Percentiles rank a stretch among this genome's conserved stretches.
These are phyloP conservation scores for Tuctoria greenei DNA, from an alignment of 176 grass and related monocot genomes.

Conservation along the genomic window DNA sequence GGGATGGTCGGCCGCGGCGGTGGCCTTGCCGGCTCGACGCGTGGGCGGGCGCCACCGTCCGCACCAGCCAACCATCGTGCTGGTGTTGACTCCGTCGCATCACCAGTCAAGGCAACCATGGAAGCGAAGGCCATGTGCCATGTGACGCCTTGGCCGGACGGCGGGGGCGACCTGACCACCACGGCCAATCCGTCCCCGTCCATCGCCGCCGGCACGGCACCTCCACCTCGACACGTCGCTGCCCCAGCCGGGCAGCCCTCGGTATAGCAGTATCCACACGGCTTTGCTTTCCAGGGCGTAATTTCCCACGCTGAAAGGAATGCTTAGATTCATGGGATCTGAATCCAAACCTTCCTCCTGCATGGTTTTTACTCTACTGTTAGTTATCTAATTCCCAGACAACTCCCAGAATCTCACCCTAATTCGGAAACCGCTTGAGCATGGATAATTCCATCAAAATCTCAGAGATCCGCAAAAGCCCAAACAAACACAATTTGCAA, in stretches of 20 bases:
- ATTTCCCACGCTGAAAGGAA: neutral
- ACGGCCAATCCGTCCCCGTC: neutral
- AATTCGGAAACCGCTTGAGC: neutral
- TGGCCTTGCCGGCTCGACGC: conserved; percentile 17
- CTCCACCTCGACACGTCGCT: conserved; percentile 13
- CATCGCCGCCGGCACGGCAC: neutral
- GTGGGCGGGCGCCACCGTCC: conserved; percentile 27
- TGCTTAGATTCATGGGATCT: conserved; percentile 17
- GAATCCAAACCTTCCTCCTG: conserved; percentile 9
- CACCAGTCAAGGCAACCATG: conserved; percentile 7
- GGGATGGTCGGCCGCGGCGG: conserved; percentile 24
- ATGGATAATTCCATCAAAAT: neutral
- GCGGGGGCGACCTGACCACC: neutral
- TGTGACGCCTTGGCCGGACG: conserved; percentile 5
- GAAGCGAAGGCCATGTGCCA: conserved; percentile 32
- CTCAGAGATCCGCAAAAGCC: neutral
- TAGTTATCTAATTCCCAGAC: neutral
- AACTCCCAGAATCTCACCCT: neutral
- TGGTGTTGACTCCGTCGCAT: neutral
- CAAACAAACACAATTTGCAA: neutral
- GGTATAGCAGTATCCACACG: neutral
- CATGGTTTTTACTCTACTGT: neutral
- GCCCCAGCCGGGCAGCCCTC: too few relatives aligned
- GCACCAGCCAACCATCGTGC: conserved; percentile 4
- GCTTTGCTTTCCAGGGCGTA: neutral